phyloP scores from a whole-genome alignment of 192 early-diverging fungal species.

The Backusella westeae region DNA sequence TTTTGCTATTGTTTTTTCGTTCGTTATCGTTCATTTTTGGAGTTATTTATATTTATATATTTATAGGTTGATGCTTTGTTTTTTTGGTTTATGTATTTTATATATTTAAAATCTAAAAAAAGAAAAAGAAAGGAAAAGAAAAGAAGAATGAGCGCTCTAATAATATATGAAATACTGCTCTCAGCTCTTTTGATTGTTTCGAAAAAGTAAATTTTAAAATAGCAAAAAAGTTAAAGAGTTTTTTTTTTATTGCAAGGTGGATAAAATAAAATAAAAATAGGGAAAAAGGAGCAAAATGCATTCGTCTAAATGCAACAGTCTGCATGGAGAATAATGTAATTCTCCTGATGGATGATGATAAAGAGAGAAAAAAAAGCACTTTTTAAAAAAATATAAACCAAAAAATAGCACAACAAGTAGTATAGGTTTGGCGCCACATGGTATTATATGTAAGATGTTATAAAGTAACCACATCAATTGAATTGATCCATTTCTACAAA shows the following conservation, averaged over 20 bases:
- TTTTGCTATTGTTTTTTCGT: slow-evolving; percentile 1
- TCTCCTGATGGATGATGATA: slow-evolving; percentile 2
- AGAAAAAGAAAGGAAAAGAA: background rate
- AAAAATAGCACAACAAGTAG: background rate
- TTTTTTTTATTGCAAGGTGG: background rate
- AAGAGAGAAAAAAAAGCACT: background rate
- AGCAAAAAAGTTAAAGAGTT: background rate
- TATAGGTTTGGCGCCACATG: background rate
- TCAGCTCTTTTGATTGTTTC: background rate
- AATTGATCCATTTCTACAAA: background rate
- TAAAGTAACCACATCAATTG: background rate
- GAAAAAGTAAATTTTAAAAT: background rate
- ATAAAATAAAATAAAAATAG: slow-evolving; percentile 7
- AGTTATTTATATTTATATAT: background rate
- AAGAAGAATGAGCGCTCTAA: background rate
- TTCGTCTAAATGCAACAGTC: slow-evolving; percentile 16
- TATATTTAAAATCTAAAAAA: background rate
- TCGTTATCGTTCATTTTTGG: background rate
- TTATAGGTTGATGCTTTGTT: background rate
- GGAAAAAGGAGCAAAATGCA: slow-evolving; percentile 18
- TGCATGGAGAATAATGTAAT: slow-evolving; percentile 9
- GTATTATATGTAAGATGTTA: background rate
- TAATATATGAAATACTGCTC: background rate
- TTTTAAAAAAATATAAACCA: background rate
- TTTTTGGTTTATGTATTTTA: background rate